These are phyloP conservation scores for Fagus sylvatica DNA, from an alignment of 306 rosid species.

Conservation along the genomic window DNA sequence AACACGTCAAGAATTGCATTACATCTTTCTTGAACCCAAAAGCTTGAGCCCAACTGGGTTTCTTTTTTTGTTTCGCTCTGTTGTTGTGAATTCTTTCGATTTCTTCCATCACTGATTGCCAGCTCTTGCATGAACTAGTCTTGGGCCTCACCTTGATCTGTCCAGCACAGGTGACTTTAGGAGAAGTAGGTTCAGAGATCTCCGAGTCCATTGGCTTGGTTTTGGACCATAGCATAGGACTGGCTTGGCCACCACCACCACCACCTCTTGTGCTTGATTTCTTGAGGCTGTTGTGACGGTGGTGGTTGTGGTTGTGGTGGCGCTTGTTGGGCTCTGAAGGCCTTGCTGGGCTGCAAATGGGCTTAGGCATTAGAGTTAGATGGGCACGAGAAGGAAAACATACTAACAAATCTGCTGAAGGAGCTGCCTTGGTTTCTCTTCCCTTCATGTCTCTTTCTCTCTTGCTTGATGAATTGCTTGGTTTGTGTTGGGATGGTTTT, in stretches of 20 bases:
- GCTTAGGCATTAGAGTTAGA: slow-evolving; percentile 71
- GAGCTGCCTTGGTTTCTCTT: slow-evolving; percentile 56
- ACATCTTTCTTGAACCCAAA: slow-evolving; percentile 83
- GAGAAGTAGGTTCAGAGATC: slow-evolving; percentile 82
- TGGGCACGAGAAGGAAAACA: slow-evolving; percentile 87
- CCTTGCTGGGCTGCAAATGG: slow-evolving; percentile 86
- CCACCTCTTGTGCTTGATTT: slow-evolving; percentile 41
- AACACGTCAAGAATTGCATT: slow-evolving; percentile 78
- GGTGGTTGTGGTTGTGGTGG: slow-evolving; percentile 21
- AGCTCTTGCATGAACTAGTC: slow-evolving; percentile 53
- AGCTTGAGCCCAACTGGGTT: slow-evolving; percentile 55
- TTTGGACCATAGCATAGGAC: slow-evolving; percentile 79
- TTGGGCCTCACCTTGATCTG: slow-evolving; percentile 83
- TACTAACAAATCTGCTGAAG: slow-evolving; percentile 76
- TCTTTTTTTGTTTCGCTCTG: slow-evolving; percentile 47
- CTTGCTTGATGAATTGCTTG: slow-evolving; percentile 14
- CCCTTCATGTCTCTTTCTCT: slow-evolving; percentile 33
- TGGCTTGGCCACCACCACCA: slow-evolving; percentile 37
- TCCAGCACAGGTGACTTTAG: slow-evolving; percentile 92
- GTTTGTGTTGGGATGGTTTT: slow-evolving; percentile 19
- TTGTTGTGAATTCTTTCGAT: slow-evolving; percentile 76
- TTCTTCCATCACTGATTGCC: slow-evolving; percentile 97
- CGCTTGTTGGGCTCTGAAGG: slow-evolving; percentile 51
- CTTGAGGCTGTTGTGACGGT: slow-evolving; percentile 39
- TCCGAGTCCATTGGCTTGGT: slow-evolving; percentile 62